These are phyloP conservation scores for Tetragonia tetragonoides DNA, from an alignment of 148 eudicot genomes.

Conservation along the genomic window DNA sequence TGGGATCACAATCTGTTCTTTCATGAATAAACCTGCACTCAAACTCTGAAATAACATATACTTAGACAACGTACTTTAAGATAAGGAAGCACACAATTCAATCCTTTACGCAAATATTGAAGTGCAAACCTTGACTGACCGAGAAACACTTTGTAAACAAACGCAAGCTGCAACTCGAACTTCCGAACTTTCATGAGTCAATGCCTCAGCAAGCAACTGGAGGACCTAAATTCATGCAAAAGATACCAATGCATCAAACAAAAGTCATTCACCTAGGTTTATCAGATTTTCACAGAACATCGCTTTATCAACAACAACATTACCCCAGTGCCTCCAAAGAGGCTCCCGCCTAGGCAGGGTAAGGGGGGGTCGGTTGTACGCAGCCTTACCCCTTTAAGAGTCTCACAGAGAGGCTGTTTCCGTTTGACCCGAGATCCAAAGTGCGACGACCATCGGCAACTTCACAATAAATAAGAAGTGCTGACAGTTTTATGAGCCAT, in stretches of 20 bases:
- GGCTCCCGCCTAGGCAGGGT: too few relatives aligned
- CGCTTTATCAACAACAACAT: background rate
- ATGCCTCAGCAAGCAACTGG: conserved; percentile 56
- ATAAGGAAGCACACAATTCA: conserved; percentile 9
- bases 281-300: background rate
- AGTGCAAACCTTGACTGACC: conserved; percentile 82
- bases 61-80: conserved; percentile 4
- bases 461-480: too few relatives aligned
- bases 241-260: background rate
- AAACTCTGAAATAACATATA: conserved; percentile 56
- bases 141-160: conserved; percentile 79
- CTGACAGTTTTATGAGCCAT: too few relatives aligned
- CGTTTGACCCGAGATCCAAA: too few relatives aligned
- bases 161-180: conserved; percentile 87
- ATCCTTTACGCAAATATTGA: conserved; percentile 10
- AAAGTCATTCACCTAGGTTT: background rate
- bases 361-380: too few relatives aligned
- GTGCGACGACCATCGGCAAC: too few relatives aligned
- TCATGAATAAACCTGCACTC: conserved; percentile 90
- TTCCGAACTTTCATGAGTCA: conserved; percentile 62
- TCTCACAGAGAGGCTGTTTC: too few relatives aligned
- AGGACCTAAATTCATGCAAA: conserved; percentile 44
- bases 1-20: conserved; percentile 48
- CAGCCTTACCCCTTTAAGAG: too few relatives aligned
- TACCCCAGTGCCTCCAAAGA: too few relatives aligned